These are phyloP conservation scores for Raddia guianensis DNA, from an alignment of 176 grass and related monocot species.

Conservation along the genomic window DNA sequence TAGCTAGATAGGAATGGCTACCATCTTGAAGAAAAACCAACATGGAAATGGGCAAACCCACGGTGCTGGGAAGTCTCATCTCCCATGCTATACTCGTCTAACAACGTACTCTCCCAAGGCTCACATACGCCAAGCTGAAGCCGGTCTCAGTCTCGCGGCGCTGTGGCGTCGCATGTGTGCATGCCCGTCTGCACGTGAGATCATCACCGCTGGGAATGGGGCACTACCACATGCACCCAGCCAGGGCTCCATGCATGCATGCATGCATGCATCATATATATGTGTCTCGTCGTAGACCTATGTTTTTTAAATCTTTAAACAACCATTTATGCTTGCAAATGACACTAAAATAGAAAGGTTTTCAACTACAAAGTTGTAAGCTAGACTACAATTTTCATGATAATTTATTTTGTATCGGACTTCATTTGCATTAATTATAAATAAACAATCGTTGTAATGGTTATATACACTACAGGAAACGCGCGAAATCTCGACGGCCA, in stretches of 20 bases:
- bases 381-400: too few species aligned
- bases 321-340: too few species aligned
- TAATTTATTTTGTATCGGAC: too few species aligned
- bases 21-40: not conserved
- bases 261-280: too few species aligned
- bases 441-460: too few species aligned
- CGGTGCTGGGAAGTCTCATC: not conserved
- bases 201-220: constrained; percentile 23
- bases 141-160: not conserved
- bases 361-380: too few species aligned
- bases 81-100: constrained; percentile 5
- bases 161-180: not conserved
- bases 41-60: constrained; percentile 27
- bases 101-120: not conserved
- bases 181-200: constrained; percentile 11
- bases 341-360: too few species aligned
- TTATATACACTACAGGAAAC: too few species aligned
- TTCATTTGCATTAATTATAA: too few species aligned
- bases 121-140: not conserved
- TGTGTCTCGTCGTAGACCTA: too few species aligned
- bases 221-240: not conserved
- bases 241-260: not conserved
- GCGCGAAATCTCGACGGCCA: too few species aligned
- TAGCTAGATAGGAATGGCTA: not conserved
- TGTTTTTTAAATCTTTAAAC: too few species aligned